Evolutionary conservation across 2,329 filamentous ascomycete genomes (phyloP).

Genomic region (Trichoderma koningiopsis): DNA sequence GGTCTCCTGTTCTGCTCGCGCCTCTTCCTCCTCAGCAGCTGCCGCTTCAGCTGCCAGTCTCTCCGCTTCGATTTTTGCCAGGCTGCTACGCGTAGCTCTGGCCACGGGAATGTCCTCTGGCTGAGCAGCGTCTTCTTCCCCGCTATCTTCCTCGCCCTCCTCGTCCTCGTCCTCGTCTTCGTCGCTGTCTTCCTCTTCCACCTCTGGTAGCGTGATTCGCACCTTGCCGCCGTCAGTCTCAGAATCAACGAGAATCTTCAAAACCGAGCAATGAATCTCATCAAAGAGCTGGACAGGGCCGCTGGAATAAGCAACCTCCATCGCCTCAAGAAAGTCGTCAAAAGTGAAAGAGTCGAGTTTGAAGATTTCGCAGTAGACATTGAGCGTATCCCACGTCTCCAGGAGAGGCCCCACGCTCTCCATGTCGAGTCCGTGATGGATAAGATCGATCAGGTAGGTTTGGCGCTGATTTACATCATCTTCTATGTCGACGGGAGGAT

Average conservation of each 20-base stretch:
- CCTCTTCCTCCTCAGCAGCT: constrained; percentile 53
- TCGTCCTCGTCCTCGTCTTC: constrained; percentile 61
- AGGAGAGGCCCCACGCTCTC: constrained; percentile 82
- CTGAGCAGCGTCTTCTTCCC: constrained; percentile 62
- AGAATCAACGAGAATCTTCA: constrained; percentile 81
- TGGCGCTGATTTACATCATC: constrained; percentile 24
- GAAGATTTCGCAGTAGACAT: constrained; percentile 96
- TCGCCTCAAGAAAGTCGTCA: constrained; percentile 89
- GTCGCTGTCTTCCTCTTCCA: constrained; percentile 71
- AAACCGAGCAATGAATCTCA: constrained; percentile 86
- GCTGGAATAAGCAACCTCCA: constrained; percentile 74
- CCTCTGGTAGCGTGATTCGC: constrained; percentile 74
- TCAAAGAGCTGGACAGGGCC: constrained; percentile 81
- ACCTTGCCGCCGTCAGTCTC: constrained; percentile 77
- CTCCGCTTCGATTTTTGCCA: constrained; percentile 79
- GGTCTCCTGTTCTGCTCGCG: constrained; percentile 51
- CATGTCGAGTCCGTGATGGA: constrained; percentile 65
- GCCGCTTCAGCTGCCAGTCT: constrained; percentile 63
- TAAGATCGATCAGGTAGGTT: neutral
- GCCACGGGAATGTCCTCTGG: constrained; percentile 67
- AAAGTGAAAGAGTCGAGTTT: constrained; percentile 96
- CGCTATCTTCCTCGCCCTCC: constrained; percentile 48
- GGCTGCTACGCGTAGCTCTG: constrained; percentile 80
- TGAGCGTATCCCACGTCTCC: constrained; percentile 94
- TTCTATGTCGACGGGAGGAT: constrained; percentile 57